Conservation (phyloP, 2,329 filamentous ascomycete species). For the Tolypocladium inflatum region DNA sequence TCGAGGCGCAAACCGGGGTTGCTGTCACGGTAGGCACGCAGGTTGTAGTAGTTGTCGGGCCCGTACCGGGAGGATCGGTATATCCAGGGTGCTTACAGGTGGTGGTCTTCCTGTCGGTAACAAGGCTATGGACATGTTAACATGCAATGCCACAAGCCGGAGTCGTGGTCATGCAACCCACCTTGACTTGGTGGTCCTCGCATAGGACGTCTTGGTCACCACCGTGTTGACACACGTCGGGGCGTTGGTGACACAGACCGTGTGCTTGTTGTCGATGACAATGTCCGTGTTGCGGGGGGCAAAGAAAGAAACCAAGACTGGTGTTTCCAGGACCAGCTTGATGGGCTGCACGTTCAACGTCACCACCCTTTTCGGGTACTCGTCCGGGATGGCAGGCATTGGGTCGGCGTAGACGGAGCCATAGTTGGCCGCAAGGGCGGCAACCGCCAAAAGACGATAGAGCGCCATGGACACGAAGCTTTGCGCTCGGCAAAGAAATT, state of each 20-base stretch:
- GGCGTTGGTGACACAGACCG: conserved; percentile 5
- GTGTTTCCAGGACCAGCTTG: conserved; percentile 1
- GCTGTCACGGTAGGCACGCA: not conserved
- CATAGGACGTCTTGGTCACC: conserved; percentile 3
- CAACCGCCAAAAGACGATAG: not conserved
- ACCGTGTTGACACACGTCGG: conserved; percentile 4
- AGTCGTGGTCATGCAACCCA: not conserved
- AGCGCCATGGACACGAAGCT: not conserved
- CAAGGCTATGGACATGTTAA: too few relatives aligned
- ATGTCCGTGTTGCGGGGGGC: conserved; percentile 4
- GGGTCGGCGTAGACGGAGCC: not conserved
- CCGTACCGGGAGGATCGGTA: too few relatives aligned
- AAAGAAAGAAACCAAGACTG: conserved; percentile 2
- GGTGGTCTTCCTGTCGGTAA: not conserved
- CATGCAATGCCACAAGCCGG: not conserved
- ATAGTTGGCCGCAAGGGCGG: not conserved
- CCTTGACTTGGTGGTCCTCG: not conserved
- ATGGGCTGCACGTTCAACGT: conserved; percentile 3
- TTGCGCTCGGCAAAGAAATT: too few relatives aligned
- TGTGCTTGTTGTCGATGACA: conserved; percentile 1
- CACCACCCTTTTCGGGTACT: not conserved
- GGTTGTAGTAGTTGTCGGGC: not conserved
- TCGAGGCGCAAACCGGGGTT: not conserved
- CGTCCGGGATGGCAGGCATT: not conserved
- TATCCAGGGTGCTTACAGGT: too few relatives aligned